A percentile compares a stretch with the other conserved stretches of the same genome.
Evolutionary conservation across 805 yeast species (phyloP).

Genomic region (Suhomyces xylopsoci): DNA sequence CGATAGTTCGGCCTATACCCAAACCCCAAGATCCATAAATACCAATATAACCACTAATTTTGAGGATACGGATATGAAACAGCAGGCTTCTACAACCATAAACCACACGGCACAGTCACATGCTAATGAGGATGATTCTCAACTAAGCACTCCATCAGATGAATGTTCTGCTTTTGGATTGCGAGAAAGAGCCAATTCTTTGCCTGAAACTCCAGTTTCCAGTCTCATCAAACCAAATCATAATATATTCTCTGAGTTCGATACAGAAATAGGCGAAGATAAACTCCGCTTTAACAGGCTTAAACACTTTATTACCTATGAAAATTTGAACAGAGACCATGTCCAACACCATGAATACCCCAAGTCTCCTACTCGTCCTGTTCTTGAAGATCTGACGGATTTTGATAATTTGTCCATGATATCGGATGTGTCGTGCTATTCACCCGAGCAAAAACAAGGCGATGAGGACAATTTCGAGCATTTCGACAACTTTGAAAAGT

Average conservation of each 20-base stretch:
- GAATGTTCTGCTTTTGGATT: constrained; percentile 1
- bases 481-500: constrained; percentile 29
- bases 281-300: constrained; percentile 16
- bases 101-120: not conserved
- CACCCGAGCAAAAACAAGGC: constrained; percentile 12
- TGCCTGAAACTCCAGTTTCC: constrained; percentile 14
- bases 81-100: not conserved
- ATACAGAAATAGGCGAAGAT: constrained; percentile 10
- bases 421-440: constrained; percentile 22
- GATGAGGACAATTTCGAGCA: constrained; percentile 7
- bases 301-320: constrained; percentile 21
- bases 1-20: constrained; percentile 7
- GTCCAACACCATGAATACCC: not conserved
- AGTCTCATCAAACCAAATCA: not conserved
- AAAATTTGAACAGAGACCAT: constrained; percentile 7
- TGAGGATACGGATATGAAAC: not conserved
- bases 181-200: constrained; percentile 17
- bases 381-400: constrained; percentile 7
- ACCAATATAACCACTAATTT: not conserved
- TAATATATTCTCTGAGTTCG: constrained; percentile 2
- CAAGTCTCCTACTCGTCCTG: constrained; percentile 2
- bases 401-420: constrained; percentile 18
- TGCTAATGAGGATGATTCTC: constrained; percentile 2
- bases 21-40: constrained; percentile 10
- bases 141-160: constrained; percentile 10